These are phyloP conservation scores for Oemleria cerasiformis DNA, from an alignment of 306 rosid species.

Conservation along the genomic window DNA sequence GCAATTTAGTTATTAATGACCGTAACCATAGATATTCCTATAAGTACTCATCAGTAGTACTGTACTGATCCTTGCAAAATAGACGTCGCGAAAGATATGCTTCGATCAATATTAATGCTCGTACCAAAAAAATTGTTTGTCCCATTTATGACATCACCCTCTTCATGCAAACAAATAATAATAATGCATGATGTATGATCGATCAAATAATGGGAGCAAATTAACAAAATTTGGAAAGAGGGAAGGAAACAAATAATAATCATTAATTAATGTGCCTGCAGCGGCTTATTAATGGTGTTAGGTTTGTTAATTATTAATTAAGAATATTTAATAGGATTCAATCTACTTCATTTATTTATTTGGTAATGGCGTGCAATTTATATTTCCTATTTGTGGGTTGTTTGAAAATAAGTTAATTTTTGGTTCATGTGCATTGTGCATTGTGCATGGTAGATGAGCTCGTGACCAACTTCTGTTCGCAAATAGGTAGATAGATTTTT, in stretches of 20 bases:
- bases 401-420: background rate
- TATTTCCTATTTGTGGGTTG: background rate
- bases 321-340: background rate
- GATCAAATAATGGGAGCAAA: too few species aligned
- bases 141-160: too few species aligned
- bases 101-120: too few species aligned
- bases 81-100: too few species aligned
- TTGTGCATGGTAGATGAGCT: constrained; percentile 28
- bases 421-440: background rate
- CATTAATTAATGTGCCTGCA: background rate
- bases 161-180: background rate
- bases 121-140: too few species aligned
- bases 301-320: background rate
- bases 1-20: background rate
- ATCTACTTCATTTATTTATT: too few species aligned
- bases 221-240: background rate
- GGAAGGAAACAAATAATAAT: background rate
- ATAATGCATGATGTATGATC: too few species aligned
- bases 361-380: background rate
- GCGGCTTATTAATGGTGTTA: background rate
- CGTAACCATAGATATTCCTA: too few species aligned
- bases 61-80: too few species aligned
- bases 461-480: constrained; percentile 39
- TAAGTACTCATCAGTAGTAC: too few species aligned
- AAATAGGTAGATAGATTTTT: constrained; percentile 19